Evolutionary conservation across 345 rosid genomes (phyloP), one percentile per base, ranked within the genome.

Genomic region (Gynandropsis gynandra): DNA sequence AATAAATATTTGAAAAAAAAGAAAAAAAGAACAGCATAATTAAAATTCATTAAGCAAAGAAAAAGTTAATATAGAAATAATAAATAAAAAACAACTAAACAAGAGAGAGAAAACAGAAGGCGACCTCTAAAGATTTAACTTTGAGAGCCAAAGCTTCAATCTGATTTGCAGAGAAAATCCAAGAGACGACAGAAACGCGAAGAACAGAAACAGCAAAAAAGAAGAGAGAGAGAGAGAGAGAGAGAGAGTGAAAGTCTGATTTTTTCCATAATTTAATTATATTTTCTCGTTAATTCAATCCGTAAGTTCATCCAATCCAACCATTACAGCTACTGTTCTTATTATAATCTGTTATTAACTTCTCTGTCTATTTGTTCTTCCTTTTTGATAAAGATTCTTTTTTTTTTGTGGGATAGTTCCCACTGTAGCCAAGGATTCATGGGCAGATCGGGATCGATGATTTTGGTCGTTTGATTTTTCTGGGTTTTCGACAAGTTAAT

Each of bases 141-240:
- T 47, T 44, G 55, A 59, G 67, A 52, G 76, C 83, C 78, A 63
- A 75, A 69, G 54, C 58, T 67, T 47, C 50, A 51, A 62, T 80
- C 81, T 74, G 83, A 71, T 85, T 80, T 76, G 81, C 82, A 67
- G 80, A 66, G 82, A 72, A 74, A 77, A 76, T 69, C 80, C 63
- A 70, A 65, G 73, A 71, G 74, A 73, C 75, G 45, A 57, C 64
- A 38, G 16, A 65, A 77, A 74, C 75, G 68, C 76, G 67, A 76
- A 74, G 76, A 72, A 58, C 78, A 47, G 72, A 69, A 62, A 50
- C 59, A 29, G 72, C 62, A 15, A n/a, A 40, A n/a, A 13, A 9
- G 29, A 18, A 18, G 41, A 57, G 34, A 38, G 59, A 39, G 64
- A 54, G 67, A 54, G 57, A 50, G 55, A 72, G 47, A 56, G 58